Conservation (phyloP, 805 yeast genomes). For the Candida germanica region DNA sequence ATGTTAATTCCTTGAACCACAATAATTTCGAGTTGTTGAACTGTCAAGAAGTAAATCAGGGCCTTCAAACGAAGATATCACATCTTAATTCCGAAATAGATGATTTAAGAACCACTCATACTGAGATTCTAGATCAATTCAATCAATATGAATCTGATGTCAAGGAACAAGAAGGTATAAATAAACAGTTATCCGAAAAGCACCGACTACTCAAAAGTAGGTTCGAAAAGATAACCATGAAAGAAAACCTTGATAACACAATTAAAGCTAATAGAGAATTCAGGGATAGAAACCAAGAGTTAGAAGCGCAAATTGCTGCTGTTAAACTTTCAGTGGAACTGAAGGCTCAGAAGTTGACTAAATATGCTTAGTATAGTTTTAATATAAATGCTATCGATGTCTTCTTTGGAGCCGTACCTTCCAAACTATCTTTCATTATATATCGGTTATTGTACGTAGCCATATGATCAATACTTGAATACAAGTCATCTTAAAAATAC, state of each 20-base stretch:
- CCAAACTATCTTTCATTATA: too few relatives aligned
- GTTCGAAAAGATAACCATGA: conserved; percentile 34
- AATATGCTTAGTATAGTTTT: too few relatives aligned
- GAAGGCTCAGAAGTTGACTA: conserved; percentile 23
- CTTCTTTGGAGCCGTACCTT: too few relatives aligned
- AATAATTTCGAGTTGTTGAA: conserved; percentile 35
- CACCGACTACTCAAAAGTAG: conserved; percentile 19
- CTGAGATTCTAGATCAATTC: conserved; percentile 34
- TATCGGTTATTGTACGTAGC: too few relatives aligned
- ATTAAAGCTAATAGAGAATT: conserved; percentile 41
- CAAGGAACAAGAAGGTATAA: conserved; percentile 18
- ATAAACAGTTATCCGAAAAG: conserved; percentile 14
- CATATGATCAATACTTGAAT: too few relatives aligned
- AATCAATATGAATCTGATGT: conserved; percentile 22
- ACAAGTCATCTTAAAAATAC: too few relatives aligned
- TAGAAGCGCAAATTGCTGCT: conserved; percentile 31
- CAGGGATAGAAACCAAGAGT: conserved; percentile 27
- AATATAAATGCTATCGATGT: too few relatives aligned
- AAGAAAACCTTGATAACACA: conserved; percentile 35
- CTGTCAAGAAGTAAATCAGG: conserved; percentile 36
- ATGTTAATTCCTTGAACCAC: conserved; percentile 35
- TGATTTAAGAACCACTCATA: conserved; percentile 31
- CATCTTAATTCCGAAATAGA: conserved; percentile 27
- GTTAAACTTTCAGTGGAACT: conserved; percentile 23
- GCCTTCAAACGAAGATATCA: conserved; percentile 23